Evolutionary conservation across 148 eudicot genomes (phyloP).

Genomic region (Beta vulgaris): DNA sequence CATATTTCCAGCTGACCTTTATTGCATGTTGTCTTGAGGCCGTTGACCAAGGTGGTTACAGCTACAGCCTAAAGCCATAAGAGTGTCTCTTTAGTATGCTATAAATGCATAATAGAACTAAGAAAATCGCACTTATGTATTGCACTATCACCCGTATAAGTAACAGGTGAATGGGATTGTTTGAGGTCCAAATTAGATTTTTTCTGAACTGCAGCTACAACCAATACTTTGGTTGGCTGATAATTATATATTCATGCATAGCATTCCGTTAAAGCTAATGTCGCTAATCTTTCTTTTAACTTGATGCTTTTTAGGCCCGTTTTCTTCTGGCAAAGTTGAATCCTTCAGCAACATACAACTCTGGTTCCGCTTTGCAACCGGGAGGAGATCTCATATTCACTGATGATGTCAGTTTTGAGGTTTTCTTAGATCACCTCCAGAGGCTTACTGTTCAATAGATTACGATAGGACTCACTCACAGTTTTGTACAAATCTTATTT

Average conservation of each 20-base stretch:
- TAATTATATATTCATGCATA: not conserved
- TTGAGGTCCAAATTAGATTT: not conserved
- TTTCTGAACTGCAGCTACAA: not conserved
- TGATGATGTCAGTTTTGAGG: constrained; percentile 93
- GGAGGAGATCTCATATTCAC: constrained; percentile 89
- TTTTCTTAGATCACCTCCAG: constrained; percentile 87
- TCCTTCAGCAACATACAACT: constrained; percentile 90
- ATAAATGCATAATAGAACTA: too few relatives aligned
- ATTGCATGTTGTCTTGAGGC: too few relatives aligned
- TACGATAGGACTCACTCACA: constrained; percentile 23
- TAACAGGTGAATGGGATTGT: too few relatives aligned
- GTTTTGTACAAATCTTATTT: constrained; percentile 49
- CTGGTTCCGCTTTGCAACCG: constrained; percentile 57
- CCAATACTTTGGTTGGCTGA: not conserved
- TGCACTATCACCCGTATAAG: too few relatives aligned
- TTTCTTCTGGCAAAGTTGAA: constrained; percentile 93
- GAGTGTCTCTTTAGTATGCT: too few relatives aligned
- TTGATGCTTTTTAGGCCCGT: constrained; percentile 65
- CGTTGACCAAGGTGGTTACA: too few relatives aligned
- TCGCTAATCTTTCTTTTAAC: not conserved
- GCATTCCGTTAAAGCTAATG: not conserved
- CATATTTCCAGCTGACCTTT: too few relatives aligned
- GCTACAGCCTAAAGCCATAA: too few relatives aligned
- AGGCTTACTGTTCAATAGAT: constrained; percentile 78
- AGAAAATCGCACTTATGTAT: too few relatives aligned